A percentile compares a stretch with the other conserved stretches of the same genome.
Evolutionary conservation across 441 rosid species (phyloP).

Genomic region (Gossypium lobatum): DNA sequence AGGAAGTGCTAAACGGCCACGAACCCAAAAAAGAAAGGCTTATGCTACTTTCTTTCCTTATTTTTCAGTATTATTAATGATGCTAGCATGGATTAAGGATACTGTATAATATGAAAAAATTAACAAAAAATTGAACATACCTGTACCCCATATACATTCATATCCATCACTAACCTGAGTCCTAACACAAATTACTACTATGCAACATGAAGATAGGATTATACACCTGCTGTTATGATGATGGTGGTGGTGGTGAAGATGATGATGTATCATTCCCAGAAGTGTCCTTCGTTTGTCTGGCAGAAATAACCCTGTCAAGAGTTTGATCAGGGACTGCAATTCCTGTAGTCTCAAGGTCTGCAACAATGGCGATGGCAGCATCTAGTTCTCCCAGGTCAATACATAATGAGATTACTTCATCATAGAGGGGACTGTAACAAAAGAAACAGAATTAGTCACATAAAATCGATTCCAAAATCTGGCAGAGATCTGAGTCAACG

Average conservation of each 20-base stretch:
- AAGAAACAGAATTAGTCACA: slow-evolving; percentile 8
- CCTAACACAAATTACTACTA: not conserved
- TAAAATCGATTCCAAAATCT: not conserved
- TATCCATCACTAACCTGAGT: not conserved
- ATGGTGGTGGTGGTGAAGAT: not conserved
- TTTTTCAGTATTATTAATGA: no score
- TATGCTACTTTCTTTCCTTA: no score
- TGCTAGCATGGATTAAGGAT: not conserved
- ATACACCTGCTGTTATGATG: slow-evolving; percentile 11
- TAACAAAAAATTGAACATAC: not conserved
- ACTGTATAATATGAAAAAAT: not conserved
- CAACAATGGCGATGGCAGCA: slow-evolving; percentile 82
- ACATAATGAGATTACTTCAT: slow-evolving; percentile 75
- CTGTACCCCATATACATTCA: not conserved
- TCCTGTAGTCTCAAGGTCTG: slow-evolving; percentile 82
- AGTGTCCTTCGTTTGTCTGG: slow-evolving; percentile 46
- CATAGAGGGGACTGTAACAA: slow-evolving; percentile 63
- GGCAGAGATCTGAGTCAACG: not conserved
- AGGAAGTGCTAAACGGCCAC: not conserved
- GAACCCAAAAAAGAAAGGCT: not conserved
- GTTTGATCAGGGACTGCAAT: slow-evolving; percentile 61
- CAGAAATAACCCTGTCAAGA: slow-evolving; percentile 72
- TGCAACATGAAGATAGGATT: slow-evolving; percentile 7
- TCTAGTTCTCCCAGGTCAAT: slow-evolving; percentile 82
- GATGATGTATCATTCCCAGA: slow-evolving; percentile 22